phyloP scores from a whole-genome alignment of 805 yeast genomes.

The Wickerhamiella australiensis region DNA sequence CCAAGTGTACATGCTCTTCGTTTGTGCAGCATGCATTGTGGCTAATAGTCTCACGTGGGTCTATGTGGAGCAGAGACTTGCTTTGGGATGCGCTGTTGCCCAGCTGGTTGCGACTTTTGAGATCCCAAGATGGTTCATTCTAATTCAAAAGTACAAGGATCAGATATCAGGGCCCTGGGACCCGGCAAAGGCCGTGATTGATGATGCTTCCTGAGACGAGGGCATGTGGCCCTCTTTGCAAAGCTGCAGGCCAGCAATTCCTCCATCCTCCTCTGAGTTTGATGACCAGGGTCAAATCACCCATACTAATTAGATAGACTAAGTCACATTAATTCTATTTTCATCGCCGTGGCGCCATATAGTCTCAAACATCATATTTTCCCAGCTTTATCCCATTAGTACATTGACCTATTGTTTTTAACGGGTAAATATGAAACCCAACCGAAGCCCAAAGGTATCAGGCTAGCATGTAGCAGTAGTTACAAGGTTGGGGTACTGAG shows the following conservation, averaged over 20 bases:
- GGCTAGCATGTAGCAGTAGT: too few species aligned
- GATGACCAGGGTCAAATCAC: too few species aligned
- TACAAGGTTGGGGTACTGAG: too few species aligned
- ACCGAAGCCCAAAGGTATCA: not conserved
- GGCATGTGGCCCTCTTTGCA: too few species aligned
- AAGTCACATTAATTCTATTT: not conserved
- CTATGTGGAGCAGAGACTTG: slow-evolving; percentile 32
- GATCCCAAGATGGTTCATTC: slow-evolving; percentile 60
- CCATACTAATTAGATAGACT: too few species aligned
- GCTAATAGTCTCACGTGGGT: not conserved
- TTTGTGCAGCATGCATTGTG: slow-evolving; percentile 13
- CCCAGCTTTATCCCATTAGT: not conserved
- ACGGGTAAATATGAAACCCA: not conserved
- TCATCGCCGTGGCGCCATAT: not conserved
- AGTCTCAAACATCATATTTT: not conserved
- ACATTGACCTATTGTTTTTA: not conserved
- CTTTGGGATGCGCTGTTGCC: slow-evolving; percentile 26
- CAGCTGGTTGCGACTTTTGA: slow-evolving; percentile 37
- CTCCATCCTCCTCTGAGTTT: too few species aligned
- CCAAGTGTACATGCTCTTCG: slow-evolving; percentile 23
- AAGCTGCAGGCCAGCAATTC: too few species aligned
- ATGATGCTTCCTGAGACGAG: slow-evolving; percentile 16
- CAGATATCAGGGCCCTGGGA: slow-evolving; percentile 93
- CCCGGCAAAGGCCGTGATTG: slow-evolving; percentile 59
- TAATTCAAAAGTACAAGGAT: slow-evolving; percentile 63